These are phyloP conservation scores for Chaetoceros muelleri DNA, from an alignment of 108 stramenopile species.

Conservation along the genomic window DNA sequence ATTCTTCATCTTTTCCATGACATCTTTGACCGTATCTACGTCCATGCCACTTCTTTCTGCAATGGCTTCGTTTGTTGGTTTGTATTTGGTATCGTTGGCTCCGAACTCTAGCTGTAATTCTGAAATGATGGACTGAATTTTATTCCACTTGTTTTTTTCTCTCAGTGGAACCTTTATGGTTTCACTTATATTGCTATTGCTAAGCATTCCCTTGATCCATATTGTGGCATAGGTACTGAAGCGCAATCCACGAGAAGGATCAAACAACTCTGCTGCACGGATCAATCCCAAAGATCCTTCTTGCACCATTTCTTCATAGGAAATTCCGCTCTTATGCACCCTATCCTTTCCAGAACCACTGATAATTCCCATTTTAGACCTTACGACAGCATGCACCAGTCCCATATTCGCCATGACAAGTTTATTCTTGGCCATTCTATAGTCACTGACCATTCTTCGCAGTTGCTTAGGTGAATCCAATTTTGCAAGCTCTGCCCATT, in stretches of 20 bases:
- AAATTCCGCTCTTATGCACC: slow-evolving; percentile 20
- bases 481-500: slow-evolving; percentile 59
- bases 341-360: slow-evolving; percentile 3
- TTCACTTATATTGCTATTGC: slow-evolving; percentile 36
- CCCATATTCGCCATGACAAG: slow-evolving; percentile 72
- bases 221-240: slow-evolving; percentile 96
- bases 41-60: slow-evolving; percentile 35
- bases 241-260: slow-evolving; percentile 76
- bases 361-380: slow-evolving; percentile 10
- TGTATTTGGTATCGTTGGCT: slow-evolving; percentile 3
- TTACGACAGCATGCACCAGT: slow-evolving; percentile 66
- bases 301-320: slow-evolving; percentile 82
- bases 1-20: slow-evolving; percentile 42
- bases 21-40: slow-evolving; percentile 25
- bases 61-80: slow-evolving; percentile 28
- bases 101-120: not conserved
- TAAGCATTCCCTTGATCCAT: slow-evolving; percentile 89
- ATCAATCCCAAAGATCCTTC: slow-evolving; percentile 88
- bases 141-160: slow-evolving; percentile 63
- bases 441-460: slow-evolving; percentile 41
- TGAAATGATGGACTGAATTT: slow-evolving; percentile 18
- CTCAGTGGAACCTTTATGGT: slow-evolving; percentile 45
- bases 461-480: slow-evolving; percentile 34
- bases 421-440: slow-evolving; percentile 59
- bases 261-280: slow-evolving; percentile 88